Percentiles rank a stretch among this genome's conserved stretches.
Conservation (phyloP, 192 early-diverging fungal species). For the Rhizoclosmatium globosum region DNA sequence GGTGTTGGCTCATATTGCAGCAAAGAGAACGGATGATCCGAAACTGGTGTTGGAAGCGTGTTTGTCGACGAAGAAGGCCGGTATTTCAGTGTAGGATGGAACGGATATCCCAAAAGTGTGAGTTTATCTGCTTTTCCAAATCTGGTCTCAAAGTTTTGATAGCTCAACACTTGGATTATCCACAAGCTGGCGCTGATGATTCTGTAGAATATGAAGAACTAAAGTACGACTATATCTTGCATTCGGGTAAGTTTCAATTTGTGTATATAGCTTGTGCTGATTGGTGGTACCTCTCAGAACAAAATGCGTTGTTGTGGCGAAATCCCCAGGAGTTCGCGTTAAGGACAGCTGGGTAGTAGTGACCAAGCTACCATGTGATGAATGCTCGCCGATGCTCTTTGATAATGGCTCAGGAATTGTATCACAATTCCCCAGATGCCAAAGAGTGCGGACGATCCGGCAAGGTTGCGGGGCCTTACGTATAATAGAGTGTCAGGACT, state of each 20-base stretch:
- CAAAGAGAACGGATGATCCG: conserved; percentile 53
- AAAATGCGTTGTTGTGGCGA: conserved; percentile 52
- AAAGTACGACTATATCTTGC: conserved; percentile 55
- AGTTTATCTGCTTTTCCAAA: background rate
- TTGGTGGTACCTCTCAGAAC: conserved; percentile 31
- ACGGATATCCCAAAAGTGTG: conserved; percentile 52
- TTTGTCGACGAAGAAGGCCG: conserved; percentile 39
- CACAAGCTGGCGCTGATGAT: conserved; percentile 53
- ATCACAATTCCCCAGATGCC: conserved; percentile 48
- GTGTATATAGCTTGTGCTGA: conserved; percentile 12
- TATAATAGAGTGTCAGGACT: conserved; percentile 45
- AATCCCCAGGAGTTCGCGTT: conserved; percentile 34
- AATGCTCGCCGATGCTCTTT: conserved; percentile 50
- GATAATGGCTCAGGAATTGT: conserved; percentile 45
- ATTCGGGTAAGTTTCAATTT: conserved; percentile 34
- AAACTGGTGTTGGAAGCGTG: conserved; percentile 51
- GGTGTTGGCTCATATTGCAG: conserved; percentile 53
- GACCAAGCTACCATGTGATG: conserved; percentile 54
- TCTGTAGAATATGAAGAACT: conserved; percentile 52
- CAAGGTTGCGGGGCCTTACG: conserved; percentile 41
- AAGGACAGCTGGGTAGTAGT: conserved; percentile 39
- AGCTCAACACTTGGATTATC: conserved; percentile 49
- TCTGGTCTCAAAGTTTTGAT: background rate
- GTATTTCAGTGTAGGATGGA: conserved; percentile 50
- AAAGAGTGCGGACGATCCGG: conserved; percentile 42